Conservation (phyloP, 2,329 filamentous ascomycete genomes). For the Epichloe gansuensis region DNA sequence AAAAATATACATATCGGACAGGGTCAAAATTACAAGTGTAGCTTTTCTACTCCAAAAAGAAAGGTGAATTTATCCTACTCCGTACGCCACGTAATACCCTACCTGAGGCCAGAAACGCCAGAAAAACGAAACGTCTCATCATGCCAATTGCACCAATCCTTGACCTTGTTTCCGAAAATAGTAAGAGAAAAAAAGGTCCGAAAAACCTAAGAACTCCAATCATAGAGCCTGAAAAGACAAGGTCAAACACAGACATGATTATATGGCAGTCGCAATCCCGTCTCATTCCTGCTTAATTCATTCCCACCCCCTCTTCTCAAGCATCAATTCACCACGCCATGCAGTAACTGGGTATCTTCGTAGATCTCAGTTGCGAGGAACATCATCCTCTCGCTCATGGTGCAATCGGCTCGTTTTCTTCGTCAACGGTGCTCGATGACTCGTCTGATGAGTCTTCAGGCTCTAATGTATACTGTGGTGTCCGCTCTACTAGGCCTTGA, state of each 20-base stretch:
- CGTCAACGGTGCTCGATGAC: conserved; percentile 12
- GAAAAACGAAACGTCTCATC: not conserved
- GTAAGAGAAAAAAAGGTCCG: not conserved
- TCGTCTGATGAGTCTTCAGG: conserved; percentile 17
- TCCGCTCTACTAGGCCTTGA: conserved; percentile 63
- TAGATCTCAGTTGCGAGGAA: conserved; percentile 1
- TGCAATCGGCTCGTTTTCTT: conserved; percentile 20
- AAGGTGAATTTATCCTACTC: not conserved
- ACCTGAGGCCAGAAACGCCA: not conserved
- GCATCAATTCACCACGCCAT: not conserved
- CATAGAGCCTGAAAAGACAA: not conserved
- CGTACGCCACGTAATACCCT: not conserved
- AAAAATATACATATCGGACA: too few relatives aligned
- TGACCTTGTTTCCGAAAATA: not conserved
- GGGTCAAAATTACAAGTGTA: not conserved
- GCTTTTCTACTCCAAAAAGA: not conserved
- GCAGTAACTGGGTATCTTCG: conserved; percentile 7
- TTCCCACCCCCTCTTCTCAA: not conserved
- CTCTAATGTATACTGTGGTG: conserved; percentile 42
- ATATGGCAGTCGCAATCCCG: not conserved
- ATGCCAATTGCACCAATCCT: not conserved
- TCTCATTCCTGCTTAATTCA: not conserved
- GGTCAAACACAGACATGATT: not conserved
- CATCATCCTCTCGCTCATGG: conserved; percentile 8
- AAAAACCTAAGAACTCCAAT: not conserved